Conservation (phyloP, 2,329 filamentous ascomycete genomes). For the Ascochyta lentis region DNA sequence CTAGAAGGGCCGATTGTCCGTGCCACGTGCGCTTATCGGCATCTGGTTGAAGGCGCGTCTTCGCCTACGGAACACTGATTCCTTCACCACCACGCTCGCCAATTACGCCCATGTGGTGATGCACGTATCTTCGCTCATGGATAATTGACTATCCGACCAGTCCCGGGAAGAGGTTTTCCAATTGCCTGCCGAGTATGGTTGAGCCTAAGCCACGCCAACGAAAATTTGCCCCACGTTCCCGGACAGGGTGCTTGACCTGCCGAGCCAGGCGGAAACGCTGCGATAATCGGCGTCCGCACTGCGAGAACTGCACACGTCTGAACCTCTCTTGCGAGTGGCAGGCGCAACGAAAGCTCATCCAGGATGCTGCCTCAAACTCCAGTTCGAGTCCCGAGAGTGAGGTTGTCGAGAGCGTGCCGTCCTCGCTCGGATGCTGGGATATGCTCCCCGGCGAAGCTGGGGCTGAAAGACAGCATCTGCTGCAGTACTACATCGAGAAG, state of each 20-base stretch:
- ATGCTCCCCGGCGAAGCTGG: constrained; percentile 32
- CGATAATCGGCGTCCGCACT: constrained; percentile 43
- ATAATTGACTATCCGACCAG: constrained; percentile 19
- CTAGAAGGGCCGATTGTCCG: constrained; percentile 11
- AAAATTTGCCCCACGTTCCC: constrained; percentile 47
- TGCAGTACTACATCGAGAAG: constrained; percentile 46
- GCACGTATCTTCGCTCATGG: constrained; percentile 11
- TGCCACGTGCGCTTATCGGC: constrained; percentile 18
- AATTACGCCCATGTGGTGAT: constrained; percentile 9
- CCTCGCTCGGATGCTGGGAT: constrained; percentile 42
- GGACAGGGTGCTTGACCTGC: constrained; percentile 47
- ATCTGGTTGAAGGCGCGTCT: constrained; percentile 9
- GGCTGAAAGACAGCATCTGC: constrained; percentile 37
- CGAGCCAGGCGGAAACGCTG: constrained; percentile 45
- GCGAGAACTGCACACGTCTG: constrained; percentile 44
- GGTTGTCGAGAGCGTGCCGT: constrained; percentile 22
- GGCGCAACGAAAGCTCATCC: constrained; percentile 35
- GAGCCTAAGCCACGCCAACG: constrained; percentile 43
- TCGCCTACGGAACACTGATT: constrained; percentile 10
- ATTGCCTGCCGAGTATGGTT: constrained; percentile 36
- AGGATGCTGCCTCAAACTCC: constrained; percentile 11
- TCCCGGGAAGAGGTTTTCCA: constrained; percentile 9
- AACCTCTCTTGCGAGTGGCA: constrained; percentile 48
- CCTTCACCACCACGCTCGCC: constrained; percentile 12
- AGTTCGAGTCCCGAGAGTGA: constrained; percentile 24